Evolutionary conservation across 192 early-diverging fungal genomes (phyloP).

Genomic region (Backusella westeae): DNA sequence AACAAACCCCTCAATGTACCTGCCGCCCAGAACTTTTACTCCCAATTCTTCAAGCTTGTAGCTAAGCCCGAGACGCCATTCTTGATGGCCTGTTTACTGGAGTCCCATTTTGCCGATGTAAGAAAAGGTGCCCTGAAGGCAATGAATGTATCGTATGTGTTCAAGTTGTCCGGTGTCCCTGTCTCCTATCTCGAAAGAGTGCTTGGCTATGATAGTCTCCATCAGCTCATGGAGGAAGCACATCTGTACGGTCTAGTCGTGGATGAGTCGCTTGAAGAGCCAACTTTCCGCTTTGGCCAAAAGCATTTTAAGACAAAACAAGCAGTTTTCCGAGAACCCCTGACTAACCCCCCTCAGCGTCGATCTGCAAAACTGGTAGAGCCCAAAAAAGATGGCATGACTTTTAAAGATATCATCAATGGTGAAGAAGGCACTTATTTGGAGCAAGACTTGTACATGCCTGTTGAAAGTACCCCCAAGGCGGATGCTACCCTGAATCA

Average conservation of each 20-base stretch:
- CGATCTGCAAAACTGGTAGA: too few species aligned
- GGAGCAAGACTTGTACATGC: too few species aligned
- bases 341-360: too few species aligned
- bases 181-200: conserved; percentile 26
- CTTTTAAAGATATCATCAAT: too few species aligned
- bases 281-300: conserved; percentile 31
- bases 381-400: too few species aligned
- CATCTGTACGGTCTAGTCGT: conserved; percentile 33
- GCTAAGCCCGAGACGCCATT: conserved; percentile 58
- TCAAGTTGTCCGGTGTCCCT: conserved; percentile 17
- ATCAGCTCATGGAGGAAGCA: conserved; percentile 39
- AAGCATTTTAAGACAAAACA: conserved; percentile 13
- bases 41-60: conserved; percentile 73
- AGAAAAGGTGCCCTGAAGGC: conserved; percentile 72
- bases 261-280: not conserved
- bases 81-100: conserved; percentile 75
- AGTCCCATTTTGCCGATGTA: conserved; percentile 72
- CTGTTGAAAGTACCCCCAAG: too few species aligned
- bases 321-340: conserved; percentile 21
- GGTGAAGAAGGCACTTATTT: too few species aligned
- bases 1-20: conserved; percentile 50
- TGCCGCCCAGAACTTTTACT: conserved; percentile 60
- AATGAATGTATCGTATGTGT: conserved; percentile 64
- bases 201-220: conserved; percentile 35
- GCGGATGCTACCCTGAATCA: not conserved